phyloP scores from a whole-genome alignment of 176 grass and related monocot species.

The Phragmites australis region DNA sequence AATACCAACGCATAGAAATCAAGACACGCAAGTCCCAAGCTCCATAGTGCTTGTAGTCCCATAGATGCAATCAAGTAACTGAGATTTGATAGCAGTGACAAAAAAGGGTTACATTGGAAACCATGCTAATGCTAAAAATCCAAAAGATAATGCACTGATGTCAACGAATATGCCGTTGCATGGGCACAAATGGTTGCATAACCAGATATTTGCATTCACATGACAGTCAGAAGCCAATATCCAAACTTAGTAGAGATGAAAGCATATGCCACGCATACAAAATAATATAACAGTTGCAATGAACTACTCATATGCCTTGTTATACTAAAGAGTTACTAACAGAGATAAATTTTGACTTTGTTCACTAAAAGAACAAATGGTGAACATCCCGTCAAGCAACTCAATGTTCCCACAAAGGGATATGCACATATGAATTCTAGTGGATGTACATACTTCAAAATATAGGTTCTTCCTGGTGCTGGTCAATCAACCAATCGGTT shows the following conservation, averaged over 20 bases:
- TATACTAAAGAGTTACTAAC: slow-evolving; percentile 15
- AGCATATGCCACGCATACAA: neutral
- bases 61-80: slow-evolving; percentile 91
- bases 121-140: neutral
- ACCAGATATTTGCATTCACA: neutral
- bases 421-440: neutral
- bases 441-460: neutral
- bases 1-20: slow-evolving; percentile 69
- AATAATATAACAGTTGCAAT: neutral
- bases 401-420: neutral
- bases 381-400: neutral
- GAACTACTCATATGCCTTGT: neutral
- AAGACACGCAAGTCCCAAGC: slow-evolving; percentile 82
- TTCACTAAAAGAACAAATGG: neutral
- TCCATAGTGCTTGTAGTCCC: slow-evolving; percentile 90
- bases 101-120: slow-evolving; percentile 13
- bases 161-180: neutral
- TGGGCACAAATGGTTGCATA: neutral
- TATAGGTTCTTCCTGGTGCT: no score
- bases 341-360: neutral
- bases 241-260: neutral
- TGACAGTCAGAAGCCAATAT: neutral
- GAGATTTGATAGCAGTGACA: slow-evolving; percentile 35
- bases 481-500: neutral
- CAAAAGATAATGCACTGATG: neutral